Evolutionary conservation across 768 basidiomycete genomes (phyloP).

Genomic region (Suillus tomentosus): DNA sequence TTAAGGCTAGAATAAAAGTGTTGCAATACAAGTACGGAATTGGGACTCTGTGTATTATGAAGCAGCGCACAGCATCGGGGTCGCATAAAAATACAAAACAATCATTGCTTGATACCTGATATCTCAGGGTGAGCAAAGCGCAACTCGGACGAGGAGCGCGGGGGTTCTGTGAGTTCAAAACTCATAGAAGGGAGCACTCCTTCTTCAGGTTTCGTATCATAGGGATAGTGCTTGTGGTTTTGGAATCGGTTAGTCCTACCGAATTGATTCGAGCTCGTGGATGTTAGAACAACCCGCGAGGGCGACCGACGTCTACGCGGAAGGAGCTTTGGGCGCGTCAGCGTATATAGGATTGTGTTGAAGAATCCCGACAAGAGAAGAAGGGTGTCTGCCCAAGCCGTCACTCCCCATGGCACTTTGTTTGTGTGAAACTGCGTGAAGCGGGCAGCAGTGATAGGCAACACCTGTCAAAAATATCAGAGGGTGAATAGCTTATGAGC

Average conservation of each 20-base stretch:
- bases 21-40: not conserved
- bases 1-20: not conserved
- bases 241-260: constrained; percentile 6
- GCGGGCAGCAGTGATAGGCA: constrained; percentile 45
- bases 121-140: constrained; percentile 4
- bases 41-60: not conserved
- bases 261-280: not conserved
- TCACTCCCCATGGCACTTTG: constrained; percentile 36
- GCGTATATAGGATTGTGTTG: constrained; percentile 41
- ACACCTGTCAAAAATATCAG: constrained; percentile 21
- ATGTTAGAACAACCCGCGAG: constrained; percentile 6
- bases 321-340: constrained; percentile 44
- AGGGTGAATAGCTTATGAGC: not conserved
- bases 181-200: not conserved
- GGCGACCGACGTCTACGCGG: constrained; percentile 20
- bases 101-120: constrained; percentile 2
- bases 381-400: constrained; percentile 41
- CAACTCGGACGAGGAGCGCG: constrained; percentile 7
- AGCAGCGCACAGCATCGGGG: not conserved
- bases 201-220: constrained; percentile 6
- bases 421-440: constrained; percentile 37
- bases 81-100: constrained; percentile 6
- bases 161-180: constrained; percentile 1
- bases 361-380: constrained; percentile 48
- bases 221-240: not conserved